Evolutionary conservation across 257 asterid species (phyloP).

Genomic region (Petunia secreta): DNA sequence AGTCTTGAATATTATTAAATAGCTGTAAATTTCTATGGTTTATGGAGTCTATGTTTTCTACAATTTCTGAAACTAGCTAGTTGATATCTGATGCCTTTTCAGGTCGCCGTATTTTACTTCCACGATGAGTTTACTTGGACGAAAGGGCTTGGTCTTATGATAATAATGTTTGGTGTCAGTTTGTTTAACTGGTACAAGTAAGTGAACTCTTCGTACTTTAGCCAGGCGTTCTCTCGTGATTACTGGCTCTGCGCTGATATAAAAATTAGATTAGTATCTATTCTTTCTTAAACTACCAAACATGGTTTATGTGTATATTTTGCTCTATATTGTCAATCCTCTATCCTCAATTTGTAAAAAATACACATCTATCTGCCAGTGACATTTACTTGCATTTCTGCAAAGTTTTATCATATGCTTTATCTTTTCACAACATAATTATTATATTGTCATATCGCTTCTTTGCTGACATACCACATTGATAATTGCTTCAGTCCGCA

Average conservation of each 20-base stretch:
- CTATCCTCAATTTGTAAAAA: neutral
- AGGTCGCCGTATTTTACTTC: slow-evolving; percentile 97
- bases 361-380: neutral
- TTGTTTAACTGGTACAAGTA: slow-evolving; percentile 99
- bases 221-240: neutral
- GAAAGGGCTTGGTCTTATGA: slow-evolving; percentile 84
- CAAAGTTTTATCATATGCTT: neutral
- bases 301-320: neutral
- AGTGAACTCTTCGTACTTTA: slow-evolving; percentile 41
- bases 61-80: slow-evolving; percentile 13
- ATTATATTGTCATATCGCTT: neutral
- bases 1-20: neutral
- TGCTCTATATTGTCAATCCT: neutral
- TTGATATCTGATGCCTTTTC: slow-evolving; percentile 26
- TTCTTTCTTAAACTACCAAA: neutral
- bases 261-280: neutral
- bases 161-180: slow-evolving; percentile 86
- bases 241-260: neutral
- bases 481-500: neutral
- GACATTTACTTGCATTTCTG: neutral
- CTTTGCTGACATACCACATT: neutral
- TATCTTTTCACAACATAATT: no score
- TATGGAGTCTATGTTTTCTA: slow-evolving; percentile 8
- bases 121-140: slow-evolving; percentile 87
- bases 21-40: neutral